Conservation (phyloP, 2,329 filamentous ascomycete genomes). For the Trichoderma endophyticum region DNA sequence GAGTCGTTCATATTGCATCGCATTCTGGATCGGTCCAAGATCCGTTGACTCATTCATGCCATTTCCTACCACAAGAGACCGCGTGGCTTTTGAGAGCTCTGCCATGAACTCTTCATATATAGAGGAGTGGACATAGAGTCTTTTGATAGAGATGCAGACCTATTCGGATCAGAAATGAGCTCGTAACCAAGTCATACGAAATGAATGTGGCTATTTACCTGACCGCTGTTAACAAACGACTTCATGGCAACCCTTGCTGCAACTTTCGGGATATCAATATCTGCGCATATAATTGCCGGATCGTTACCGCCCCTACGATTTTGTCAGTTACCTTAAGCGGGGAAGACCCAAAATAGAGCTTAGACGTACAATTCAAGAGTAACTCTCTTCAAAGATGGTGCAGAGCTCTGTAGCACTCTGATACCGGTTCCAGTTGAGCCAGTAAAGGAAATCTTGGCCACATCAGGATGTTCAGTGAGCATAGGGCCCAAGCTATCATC, state of each 20-base stretch:
- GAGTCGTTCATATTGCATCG: constrained; percentile 48
- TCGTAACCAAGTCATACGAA: background rate
- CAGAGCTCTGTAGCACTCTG: constrained; percentile 61
- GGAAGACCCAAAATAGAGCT: background rate
- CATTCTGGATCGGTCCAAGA: constrained; percentile 56
- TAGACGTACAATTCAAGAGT: background rate
- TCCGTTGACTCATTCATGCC: constrained; percentile 26
- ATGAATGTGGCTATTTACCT: constrained; percentile 28
- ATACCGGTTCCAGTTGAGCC: constrained; percentile 69
- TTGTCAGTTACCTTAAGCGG: background rate
- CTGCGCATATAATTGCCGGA: constrained; percentile 44
- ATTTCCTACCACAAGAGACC: constrained; percentile 43
- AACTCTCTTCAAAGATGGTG: constrained; percentile 50
- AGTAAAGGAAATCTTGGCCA: constrained; percentile 67
- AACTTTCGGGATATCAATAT: constrained; percentile 47
- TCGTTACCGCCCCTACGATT: constrained; percentile 55
- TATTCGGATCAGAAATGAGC: background rate
- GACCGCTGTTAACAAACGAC: constrained; percentile 46
- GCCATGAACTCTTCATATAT: constrained; percentile 55
- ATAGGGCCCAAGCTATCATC: constrained; percentile 57
- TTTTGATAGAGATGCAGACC: constrained; percentile 56
- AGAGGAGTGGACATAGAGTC: constrained; percentile 55
- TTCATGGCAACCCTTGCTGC: constrained; percentile 28
- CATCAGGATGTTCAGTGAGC: constrained; percentile 55
- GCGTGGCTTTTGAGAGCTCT: constrained; percentile 24